A percentile compares a stretch with the other conserved stretches of the same genome.
These are phyloP conservation scores for Pistacia vera DNA, from an alignment of 345 rosid species.

Conservation along the genomic window DNA sequence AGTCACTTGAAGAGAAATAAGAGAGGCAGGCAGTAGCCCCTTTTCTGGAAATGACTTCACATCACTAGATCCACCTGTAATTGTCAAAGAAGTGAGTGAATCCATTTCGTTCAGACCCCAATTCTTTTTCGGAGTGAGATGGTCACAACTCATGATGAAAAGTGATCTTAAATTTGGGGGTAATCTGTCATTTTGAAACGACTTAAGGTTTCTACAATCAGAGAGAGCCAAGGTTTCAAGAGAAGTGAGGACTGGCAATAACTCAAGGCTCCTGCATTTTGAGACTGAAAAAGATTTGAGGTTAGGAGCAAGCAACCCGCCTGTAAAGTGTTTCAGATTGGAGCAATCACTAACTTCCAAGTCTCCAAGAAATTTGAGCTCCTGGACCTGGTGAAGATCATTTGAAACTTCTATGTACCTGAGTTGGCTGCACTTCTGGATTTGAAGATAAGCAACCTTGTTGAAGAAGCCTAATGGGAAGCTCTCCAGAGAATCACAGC, in stretches of 20 bases:
- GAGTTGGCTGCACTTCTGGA: slow-evolving; percentile 30
- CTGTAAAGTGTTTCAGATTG: slow-evolving; percentile 28
- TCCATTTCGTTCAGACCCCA: slow-evolving; percentile 6
- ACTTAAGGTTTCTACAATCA: neutral
- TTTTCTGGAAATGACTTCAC: slow-evolving; percentile 1
- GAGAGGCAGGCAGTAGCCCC: slow-evolving; percentile 4
- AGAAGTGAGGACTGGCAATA: slow-evolving; percentile 7
- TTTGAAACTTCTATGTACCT: slow-evolving; percentile 17
- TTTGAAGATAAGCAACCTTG: slow-evolving; percentile 28
- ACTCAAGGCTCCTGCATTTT: slow-evolving; percentile 25
- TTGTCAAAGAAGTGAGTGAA: slow-evolving; percentile 8
- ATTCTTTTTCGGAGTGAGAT: neutral
- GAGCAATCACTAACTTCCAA: slow-evolving; percentile 33
- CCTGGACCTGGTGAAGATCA: slow-evolving; percentile 7
- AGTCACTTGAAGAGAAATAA: slow-evolving; percentile 4
- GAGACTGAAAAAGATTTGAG: slow-evolving; percentile 20
- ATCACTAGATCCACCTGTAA: slow-evolving; percentile 1
- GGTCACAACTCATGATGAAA: neutral
- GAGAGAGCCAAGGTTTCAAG: neutral
- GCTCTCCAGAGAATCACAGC: slow-evolving; percentile 32
- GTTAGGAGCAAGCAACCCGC: neutral
- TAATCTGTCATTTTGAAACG: neutral
- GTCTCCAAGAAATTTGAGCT: slow-evolving; percentile 17
- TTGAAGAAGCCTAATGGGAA: slow-evolving; percentile 29
- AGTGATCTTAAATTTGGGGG: neutral